A percentile compares a stretch with the other conserved stretches of the same genome.
These are phyloP conservation scores for Pythium volutum DNA, from an alignment of 352 stramenopile species.

Conservation along the genomic window DNA sequence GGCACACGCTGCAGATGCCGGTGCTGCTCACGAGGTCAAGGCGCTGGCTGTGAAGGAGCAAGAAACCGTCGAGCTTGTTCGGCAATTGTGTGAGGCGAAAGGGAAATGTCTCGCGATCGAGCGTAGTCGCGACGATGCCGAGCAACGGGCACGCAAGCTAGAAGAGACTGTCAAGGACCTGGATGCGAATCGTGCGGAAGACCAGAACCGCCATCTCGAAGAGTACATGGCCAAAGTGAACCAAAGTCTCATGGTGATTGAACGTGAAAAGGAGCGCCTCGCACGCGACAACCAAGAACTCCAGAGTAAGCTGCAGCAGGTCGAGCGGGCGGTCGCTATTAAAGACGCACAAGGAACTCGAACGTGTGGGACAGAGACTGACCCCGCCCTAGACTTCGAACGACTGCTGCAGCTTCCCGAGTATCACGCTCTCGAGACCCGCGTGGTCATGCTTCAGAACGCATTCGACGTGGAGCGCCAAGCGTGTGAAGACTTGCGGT, in stretches of 20 bases:
- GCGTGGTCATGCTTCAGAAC: slow-evolving; percentile 6
- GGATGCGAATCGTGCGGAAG: slow-evolving; percentile 8
- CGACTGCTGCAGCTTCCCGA: slow-evolving; percentile 4
- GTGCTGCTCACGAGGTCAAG: slow-evolving; percentile 5
- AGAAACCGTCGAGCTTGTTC: slow-evolving; percentile 43
- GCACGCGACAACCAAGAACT: slow-evolving; percentile 15
- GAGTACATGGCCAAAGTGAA: slow-evolving; percentile 23
- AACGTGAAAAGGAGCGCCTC: slow-evolving; percentile 14
- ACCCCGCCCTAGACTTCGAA: slow-evolving; percentile 1
- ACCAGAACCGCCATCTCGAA: slow-evolving; percentile 14
- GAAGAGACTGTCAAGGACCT: slow-evolving; percentile 1
- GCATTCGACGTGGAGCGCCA: slow-evolving; percentile 9
- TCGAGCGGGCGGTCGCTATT: neutral
- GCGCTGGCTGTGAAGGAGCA: slow-evolving; percentile 32
- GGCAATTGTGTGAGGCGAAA: slow-evolving; percentile 40
- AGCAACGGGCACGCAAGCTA: slow-evolving; percentile 6
- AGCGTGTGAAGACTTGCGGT: neutral
- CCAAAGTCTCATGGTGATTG: slow-evolving; percentile 13
- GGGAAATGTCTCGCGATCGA: slow-evolving; percentile 25
- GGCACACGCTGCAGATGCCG: neutral
- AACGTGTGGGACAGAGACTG: slow-evolving; percentile 18
- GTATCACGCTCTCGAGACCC: slow-evolving; percentile 11
- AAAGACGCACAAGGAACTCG: slow-evolving; percentile 5
- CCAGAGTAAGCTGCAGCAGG: neutral
- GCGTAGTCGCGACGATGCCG: neutral